phyloP scores from a whole-genome alignment of 2,329 filamentous ascomycete species.

The Dendryphion nanum region DNA sequence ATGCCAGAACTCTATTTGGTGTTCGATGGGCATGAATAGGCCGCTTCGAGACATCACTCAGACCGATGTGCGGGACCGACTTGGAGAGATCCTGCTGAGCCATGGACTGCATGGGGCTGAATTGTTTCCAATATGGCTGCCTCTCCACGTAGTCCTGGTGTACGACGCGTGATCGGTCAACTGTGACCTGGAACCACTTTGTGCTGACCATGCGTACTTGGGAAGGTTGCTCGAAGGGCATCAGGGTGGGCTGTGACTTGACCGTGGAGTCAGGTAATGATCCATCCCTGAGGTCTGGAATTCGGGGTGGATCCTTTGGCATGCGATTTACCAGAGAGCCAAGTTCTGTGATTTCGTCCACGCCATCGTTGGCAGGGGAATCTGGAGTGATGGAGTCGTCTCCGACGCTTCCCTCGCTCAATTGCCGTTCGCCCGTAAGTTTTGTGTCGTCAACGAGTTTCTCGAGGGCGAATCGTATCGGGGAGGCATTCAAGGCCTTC shows the following conservation, averaged over 20 bases:
- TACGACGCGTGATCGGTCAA: slow-evolving; percentile 38
- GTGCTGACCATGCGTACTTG: slow-evolving; percentile 17
- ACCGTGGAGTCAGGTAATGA: slow-evolving; percentile 1
- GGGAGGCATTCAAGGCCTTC: slow-evolving; percentile 44
- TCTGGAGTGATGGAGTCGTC: neutral
- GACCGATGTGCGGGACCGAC: slow-evolving; percentile 39
- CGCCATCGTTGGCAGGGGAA: neutral
- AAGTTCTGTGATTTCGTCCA: neutral
- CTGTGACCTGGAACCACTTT: slow-evolving; percentile 42
- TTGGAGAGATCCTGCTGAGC: slow-evolving; percentile 39
- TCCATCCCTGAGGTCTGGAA: too few relatives aligned
- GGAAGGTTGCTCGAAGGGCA: slow-evolving; percentile 22
- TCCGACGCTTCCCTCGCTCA: neutral
- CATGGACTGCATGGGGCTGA: slow-evolving; percentile 28
- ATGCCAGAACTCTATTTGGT: slow-evolving; percentile 23
- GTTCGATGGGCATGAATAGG: slow-evolving; percentile 33
- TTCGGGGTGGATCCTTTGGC: too few relatives aligned
- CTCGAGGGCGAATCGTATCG: slow-evolving; percentile 48
- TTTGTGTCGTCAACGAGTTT: slow-evolving; percentile 10
- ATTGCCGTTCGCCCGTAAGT: neutral
- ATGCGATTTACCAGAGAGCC: neutral
- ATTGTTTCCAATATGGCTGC: slow-evolving; percentile 34
- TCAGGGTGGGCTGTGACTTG: slow-evolving; percentile 5
- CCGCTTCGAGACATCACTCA: slow-evolving; percentile 42
- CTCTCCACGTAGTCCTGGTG: slow-evolving; percentile 44